Conservation (phyloP, 2,329 filamentous ascomycete genomes). For the Colletotrichum abscissum region DNA sequence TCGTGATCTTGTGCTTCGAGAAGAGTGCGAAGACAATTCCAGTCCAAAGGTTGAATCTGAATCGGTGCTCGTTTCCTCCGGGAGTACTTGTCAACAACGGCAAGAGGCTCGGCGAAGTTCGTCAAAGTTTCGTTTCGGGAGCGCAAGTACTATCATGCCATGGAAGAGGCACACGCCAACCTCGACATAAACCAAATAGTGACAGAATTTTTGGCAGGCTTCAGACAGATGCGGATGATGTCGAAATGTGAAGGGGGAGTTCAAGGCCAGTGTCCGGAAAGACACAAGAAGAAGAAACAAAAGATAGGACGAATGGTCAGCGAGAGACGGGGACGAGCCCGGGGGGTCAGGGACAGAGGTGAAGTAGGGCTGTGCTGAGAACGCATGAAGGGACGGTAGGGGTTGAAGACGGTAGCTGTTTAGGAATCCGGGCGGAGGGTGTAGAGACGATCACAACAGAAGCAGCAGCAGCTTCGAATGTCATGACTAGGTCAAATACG, state of each 20-base stretch:
- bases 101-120: conserved; percentile 11
- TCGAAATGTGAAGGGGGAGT: conserved; percentile 20
- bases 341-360: conserved; percentile 34
- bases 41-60: conserved; percentile 38
- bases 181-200: conserved; percentile 27
- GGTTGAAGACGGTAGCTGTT: conserved; percentile 45
- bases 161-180: conserved; percentile 23
- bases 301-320: conserved; percentile 42
- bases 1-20: conserved; percentile 16
- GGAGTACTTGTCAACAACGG: conserved; percentile 13
- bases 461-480: conserved; percentile 23
- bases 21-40: conserved; percentile 35
- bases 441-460: conserved; percentile 33
- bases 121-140: conserved; percentile 39
- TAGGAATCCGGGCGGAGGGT: conserved; percentile 41
- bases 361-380: conserved; percentile 44
- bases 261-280: conserved; percentile 31
- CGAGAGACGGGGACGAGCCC: conserved; percentile 32
- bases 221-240: conserved; percentile 9
- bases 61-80: conserved; percentile 37
- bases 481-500: conserved; percentile 31
- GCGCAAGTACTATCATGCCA: conserved; percentile 33
- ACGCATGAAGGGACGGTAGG: conserved; percentile 45
- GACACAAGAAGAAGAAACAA: conserved; percentile 38
- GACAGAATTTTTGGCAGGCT: conserved; percentile 14